These are phyloP conservation scores for Evernia prunastri DNA, from an alignment of 495 filamentous ascomycete genomes.

Conservation along the genomic window DNA sequence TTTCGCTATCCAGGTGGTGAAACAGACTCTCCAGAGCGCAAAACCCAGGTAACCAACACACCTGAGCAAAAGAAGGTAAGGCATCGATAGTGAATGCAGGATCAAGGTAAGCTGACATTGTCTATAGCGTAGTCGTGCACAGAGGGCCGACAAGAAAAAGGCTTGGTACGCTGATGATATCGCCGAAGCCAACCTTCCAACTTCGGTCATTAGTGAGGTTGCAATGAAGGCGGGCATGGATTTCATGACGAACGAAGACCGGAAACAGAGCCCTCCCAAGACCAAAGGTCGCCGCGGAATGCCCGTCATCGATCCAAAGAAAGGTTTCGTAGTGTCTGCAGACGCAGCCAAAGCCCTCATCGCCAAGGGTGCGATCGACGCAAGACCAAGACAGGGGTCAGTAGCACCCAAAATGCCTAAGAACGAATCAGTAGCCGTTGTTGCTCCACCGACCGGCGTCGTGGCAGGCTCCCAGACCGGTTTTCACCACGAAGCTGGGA, in stretches of 20 bases:
- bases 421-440: not conserved
- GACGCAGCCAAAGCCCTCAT: constrained; percentile 4
- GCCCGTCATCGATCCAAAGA: constrained; percentile 5
- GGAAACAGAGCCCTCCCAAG: not conserved
- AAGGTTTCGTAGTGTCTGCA: not conserved
- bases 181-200: constrained; percentile 10
- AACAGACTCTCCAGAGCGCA: not conserved
- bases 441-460: not conserved
- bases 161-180: constrained; percentile 13
- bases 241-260: not conserved
- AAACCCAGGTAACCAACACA: not conserved
- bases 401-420: not conserved
- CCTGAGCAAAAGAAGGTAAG: not conserved
- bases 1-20: not conserved
- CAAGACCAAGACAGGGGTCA: not conserved
- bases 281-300: constrained; percentile 1
- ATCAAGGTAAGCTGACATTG: not conserved
- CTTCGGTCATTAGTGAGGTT: constrained; percentile 1
- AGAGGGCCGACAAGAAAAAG: not conserved
- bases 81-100: not conserved
- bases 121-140: not conserved
- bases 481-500: not conserved
- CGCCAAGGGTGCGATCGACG: not conserved
- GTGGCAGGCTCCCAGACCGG: not conserved
- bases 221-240: constrained; percentile 7